Evolutionary conservation across 1,284 basidiomycete genomes (phyloP), one percentile per base, ranked within the genome.

Genomic region (Marasmius sp.): DNA sequence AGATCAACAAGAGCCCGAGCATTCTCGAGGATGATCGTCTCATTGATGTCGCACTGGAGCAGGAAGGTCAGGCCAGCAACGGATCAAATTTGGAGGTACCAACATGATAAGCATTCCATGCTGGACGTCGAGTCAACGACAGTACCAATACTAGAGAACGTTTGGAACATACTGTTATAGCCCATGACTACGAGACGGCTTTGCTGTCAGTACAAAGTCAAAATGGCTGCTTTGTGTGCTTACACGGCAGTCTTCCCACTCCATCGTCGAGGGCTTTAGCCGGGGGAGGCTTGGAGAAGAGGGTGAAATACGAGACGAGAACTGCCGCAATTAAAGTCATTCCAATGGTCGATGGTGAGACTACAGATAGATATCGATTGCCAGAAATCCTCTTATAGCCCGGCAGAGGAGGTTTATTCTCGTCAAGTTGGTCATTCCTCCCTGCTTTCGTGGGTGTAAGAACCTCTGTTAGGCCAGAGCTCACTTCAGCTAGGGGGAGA

Each of bases 41-140:
- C 84, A 57, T 83, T 76, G 61, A 87, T 85, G 59, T 80, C 76
- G 66, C 85, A 87, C 84, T 86, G 65, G 20, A 48, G 33, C 37
- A 11, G 16, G 20, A 33, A 51, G 33, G 37, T 20, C 12, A 38
- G 6, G 20, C 3, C 20, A 16, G 60, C 20, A 11, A 48, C n/a
- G n/a, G 41, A 3, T 9, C 12, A 37, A 47, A 34, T 57, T 34
- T 16, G 14, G 22, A n/a, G 20, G 48, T 53, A 70, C 78, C 57
- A 64, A 85, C 84, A 59, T 80, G 76, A 63, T 82, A 85, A n/a
- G 82, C 83, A 66, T 86, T 86, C 85, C 85, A 86, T 14, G 84
- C 85, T 84, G 58, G 50, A 18, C 53, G 39, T 36, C 33, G 9
- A 48, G 27, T 33, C 38, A 27, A 10, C 50, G 59, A 59, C 20